Evolutionary conservation across 2,329 filamentous ascomycete species (phyloP).

Genomic region (Dactylonectria estremocensis): DNA sequence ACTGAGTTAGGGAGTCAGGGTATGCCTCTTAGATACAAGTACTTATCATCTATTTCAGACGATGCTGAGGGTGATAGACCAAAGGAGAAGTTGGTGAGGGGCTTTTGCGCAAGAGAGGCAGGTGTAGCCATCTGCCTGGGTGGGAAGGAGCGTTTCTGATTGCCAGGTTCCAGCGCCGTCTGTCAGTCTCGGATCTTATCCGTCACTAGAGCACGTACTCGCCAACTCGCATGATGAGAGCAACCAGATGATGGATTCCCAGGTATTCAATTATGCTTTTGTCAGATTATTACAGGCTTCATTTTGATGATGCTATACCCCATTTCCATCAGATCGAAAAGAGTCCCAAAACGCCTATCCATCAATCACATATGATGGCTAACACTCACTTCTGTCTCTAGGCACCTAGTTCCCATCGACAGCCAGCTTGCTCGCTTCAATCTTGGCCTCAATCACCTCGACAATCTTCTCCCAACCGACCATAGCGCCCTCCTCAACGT

Average conservation of each 20-base stretch:
- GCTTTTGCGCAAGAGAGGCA: neutral
- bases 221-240: neutral
- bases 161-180: neutral
- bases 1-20: neutral
- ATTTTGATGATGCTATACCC: neutral
- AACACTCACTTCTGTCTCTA: neutral
- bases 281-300: neutral
- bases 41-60: neutral
- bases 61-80: neutral
- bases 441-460: constrained; percentile 68
- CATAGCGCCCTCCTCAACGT: constrained; percentile 88
- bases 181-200: neutral
- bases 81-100: neutral
- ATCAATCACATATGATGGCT: neutral
- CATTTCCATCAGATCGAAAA: neutral
- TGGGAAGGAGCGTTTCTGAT: neutral
- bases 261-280: neutral
- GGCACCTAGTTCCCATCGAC: neutral
- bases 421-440: constrained; percentile 46
- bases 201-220: neutral
- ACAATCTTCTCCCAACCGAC: constrained; percentile 85
- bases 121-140: neutral
- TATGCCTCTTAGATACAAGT: neutral
- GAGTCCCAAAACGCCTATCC: neutral
- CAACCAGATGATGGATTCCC: neutral